Percentiles rank a stretch among this genome's conserved stretches.
Conservation (phyloP, 768 basidiomycete genomes). For the Trametes cingulata region DNA sequence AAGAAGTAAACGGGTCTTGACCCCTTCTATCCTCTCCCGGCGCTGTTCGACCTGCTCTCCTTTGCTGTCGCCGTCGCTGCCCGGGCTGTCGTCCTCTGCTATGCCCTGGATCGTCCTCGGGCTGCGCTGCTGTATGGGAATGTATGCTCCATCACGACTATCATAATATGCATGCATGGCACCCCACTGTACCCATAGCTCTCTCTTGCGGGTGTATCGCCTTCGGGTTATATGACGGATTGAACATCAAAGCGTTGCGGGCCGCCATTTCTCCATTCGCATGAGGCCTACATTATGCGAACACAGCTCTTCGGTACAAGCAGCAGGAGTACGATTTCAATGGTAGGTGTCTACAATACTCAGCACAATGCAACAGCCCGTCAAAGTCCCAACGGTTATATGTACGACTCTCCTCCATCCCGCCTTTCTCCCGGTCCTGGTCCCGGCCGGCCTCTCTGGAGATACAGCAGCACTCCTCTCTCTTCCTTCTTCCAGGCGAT, state of each 20-base stretch:
- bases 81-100: neutral
- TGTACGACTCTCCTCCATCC: neutral
- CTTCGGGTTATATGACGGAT: conserved; percentile 12
- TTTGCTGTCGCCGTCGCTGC: conserved; percentile 6
- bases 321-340: neutral
- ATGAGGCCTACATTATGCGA: no score
- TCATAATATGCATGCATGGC: conserved; percentile 22
- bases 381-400: neutral
- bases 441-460: no score
- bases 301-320: no score
- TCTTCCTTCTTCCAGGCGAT: neutral
- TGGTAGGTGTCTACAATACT: conserved; percentile 3
- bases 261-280: neutral
- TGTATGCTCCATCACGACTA: conserved; percentile 21
- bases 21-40: neutral
- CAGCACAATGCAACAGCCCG: neutral
- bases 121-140: conserved; percentile 16
- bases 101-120: conserved; percentile 9
- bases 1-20: conserved; percentile 55
- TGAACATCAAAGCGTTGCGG: neutral
- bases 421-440: neutral
- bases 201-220: conserved; percentile 11
- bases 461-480: neutral
- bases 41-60: conserved; percentile 10
- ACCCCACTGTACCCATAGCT: conserved; percentile 18